Base-by-base conservation (phyloP, 345 rosid genomes). In the Populus davidiana region DNA sequence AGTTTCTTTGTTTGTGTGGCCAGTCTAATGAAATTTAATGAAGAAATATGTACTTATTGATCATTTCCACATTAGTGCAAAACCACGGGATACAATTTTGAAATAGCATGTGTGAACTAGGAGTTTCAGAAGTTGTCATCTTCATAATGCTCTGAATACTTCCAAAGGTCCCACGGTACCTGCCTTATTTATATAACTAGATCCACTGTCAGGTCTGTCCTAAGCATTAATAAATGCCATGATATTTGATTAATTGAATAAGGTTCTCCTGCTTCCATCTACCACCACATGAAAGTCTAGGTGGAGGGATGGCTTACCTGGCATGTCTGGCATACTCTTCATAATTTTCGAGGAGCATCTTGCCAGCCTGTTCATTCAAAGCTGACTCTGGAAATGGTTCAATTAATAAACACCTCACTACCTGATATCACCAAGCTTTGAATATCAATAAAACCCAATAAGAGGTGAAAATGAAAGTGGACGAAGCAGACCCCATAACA, bases 371-470 rank as follows among this genome's bases (percentile, higher is more conserved):
- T 85, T 96, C 99, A 75, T 96, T 96, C 82, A 96, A 71, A 67
- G 99, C 98, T 21, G 99, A 96, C 79, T 94, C 99, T 18, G 99
- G 97, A 79, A 91, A 96, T 43, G 99, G 99, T 74, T 96, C 99
- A 63, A 94, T 94, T 83, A 96, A 72, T 82, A 96, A 89, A 82
- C 99, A 96, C 79, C 97, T 84, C 63, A 96, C 97, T 59, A 94
- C 97, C 99, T 96, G 92, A 80, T 70, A 83, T 73, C 77, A 83
- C 39, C 79, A 54, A 61, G n/a, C 21, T 39, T 56, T 18, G 43
- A 38, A 68, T 68, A n/a, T 33, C 41, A 31, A 39, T 21, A 67
- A 20, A 31, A 35, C 35, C 50, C 39, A 36, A 6, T 20, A 56
- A 67, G 27, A 35, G n/a, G 61, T 12, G 64, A 44, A n/a, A 35